phyloP scores from a whole-genome alignment of 1,284 basidiomycete genomes.

The Singerocomus inundabilis region DNA sequence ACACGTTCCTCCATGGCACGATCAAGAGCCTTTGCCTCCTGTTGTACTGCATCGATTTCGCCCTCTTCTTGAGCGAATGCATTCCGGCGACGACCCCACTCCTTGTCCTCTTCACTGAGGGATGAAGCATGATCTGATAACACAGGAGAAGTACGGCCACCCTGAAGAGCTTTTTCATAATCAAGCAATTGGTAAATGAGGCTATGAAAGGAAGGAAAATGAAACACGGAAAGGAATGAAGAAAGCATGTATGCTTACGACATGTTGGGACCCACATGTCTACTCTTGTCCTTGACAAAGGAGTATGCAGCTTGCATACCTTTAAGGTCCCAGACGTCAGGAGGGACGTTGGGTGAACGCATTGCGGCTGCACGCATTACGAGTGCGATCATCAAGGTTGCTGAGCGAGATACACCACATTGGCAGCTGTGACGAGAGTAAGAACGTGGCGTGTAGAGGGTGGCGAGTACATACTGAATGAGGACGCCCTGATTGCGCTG shows the following conservation, averaged over 20 bases:
- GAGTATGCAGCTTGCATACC: slow-evolving; percentile 94
- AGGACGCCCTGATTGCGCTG: slow-evolving; percentile 76
- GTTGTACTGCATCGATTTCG: slow-evolving; percentile 60
- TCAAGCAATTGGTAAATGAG: slow-evolving; percentile 96
- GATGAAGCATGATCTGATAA: slow-evolving; percentile 53
- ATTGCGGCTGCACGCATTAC: slow-evolving; percentile 91
- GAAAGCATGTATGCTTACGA: slow-evolving; percentile 60
- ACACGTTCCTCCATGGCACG: slow-evolving; percentile 81
- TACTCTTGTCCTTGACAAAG: slow-evolving; percentile 86
- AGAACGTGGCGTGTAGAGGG: slow-evolving; percentile 10
- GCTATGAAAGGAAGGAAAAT: slow-evolving; percentile 42
- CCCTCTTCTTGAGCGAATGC: slow-evolving; percentile 50
- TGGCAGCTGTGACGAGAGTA: slow-evolving; percentile 67
- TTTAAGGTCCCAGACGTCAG: slow-evolving; percentile 75
- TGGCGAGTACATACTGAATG: slow-evolving; percentile 69
- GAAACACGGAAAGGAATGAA: slow-evolving; percentile 24
- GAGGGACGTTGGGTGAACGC: slow-evolving; percentile 61
- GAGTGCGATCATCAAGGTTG: slow-evolving; percentile 89
- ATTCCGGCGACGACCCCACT: slow-evolving; percentile 73
- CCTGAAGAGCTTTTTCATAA: slow-evolving; percentile 80
- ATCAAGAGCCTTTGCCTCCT: slow-evolving; percentile 73
- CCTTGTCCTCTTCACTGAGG: slow-evolving; percentile 70
- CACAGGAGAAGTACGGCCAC: slow-evolving; percentile 47
- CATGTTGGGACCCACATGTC: slow-evolving; percentile 93
- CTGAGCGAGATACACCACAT: slow-evolving; percentile 93